These are phyloP conservation scores for Yamadazyma sp. DNA, from an alignment of 1,139 yeast species.

Conservation along the genomic window DNA sequence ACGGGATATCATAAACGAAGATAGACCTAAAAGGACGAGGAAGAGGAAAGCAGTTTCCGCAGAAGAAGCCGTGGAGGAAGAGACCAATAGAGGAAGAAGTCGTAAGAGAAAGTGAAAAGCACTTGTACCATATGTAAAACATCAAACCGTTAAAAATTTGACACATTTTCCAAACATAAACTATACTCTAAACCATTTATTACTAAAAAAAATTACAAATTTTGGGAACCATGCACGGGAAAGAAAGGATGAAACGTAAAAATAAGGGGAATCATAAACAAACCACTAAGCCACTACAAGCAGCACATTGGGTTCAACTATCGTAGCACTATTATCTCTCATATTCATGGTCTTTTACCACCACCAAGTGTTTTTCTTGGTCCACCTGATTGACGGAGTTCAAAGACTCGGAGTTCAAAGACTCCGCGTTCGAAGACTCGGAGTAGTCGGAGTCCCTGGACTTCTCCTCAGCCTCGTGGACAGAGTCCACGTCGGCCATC, in stretches of 20 bases:
- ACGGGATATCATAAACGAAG: constrained; percentile 27
- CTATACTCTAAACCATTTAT: background rate
- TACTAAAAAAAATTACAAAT: background rate
- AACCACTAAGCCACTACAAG: too few species aligned
- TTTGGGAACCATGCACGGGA: background rate
- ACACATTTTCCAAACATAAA: too few species aligned
- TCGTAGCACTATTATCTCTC: too few species aligned
- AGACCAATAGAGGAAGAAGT: constrained; percentile 15
- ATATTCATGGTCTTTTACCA: background rate
- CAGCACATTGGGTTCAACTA: too few species aligned
- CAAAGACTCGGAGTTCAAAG: background rate
- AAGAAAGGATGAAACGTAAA: background rate
- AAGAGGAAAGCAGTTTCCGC: constrained; percentile 13
- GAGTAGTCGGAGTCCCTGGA: background rate
- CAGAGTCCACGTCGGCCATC: constrained; percentile 13
- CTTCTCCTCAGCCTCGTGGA: constrained; percentile 8
- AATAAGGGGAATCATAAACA: background rate
- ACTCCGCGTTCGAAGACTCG: background rate
- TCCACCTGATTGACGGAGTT: background rate
- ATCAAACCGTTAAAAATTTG: too few species aligned
- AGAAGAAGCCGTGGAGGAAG: constrained; percentile 15
- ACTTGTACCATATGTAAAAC: too few species aligned
- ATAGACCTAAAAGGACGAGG: constrained; percentile 4
- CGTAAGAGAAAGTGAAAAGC: constrained; percentile 5
- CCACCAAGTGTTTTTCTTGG: background rate